These are phyloP conservation scores for Oryza glumipatula DNA, from an alignment of 176 grass and related monocot species.

Conservation along the genomic window DNA sequence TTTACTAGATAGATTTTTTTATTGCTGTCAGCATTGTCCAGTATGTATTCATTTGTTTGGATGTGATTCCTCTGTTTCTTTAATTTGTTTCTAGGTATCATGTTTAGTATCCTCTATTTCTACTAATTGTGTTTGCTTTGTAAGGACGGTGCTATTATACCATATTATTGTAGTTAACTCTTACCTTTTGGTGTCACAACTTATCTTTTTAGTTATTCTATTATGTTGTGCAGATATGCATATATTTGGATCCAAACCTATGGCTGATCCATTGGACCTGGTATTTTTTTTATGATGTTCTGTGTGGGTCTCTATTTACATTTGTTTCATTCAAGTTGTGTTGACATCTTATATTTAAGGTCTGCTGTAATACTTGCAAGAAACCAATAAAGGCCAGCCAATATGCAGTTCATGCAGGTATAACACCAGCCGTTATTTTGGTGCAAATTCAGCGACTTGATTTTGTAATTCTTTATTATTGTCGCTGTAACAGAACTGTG, in stretches of 20 bases:
- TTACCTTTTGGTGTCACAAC: conserved; percentile 11
- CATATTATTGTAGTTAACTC: not conserved
- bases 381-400: conserved; percentile 94
- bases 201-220: conserved; percentile 35
- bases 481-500: conserved; percentile 4
- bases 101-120: not conserved
- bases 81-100: conserved; percentile 13
- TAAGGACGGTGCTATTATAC: conserved; percentile 8
- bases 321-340: conserved; percentile 28
- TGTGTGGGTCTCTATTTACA: conserved; percentile 34
- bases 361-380: conserved; percentile 85
- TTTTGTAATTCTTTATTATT: conserved; percentile 1
- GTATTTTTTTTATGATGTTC: conserved; percentile 57
- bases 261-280: conserved; percentile 91
- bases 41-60: conserved; percentile 33
- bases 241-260: conserved; percentile 94
- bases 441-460: not conserved
- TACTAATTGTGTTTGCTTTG: conserved; percentile 10
- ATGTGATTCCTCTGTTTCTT: conserved; percentile 17
- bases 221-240: conserved; percentile 91
- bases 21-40: not conserved
- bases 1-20: conserved; percentile 21
- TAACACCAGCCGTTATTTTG: conserved; percentile 11
- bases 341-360: conserved; percentile 65
- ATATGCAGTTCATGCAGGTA: conserved; percentile 94